Percentiles rank a stretch among this genome's conserved stretches.
Evolutionary conservation across 1,284 basidiomycete genomes (phyloP).

Genomic region (Ustilago trichophora): DNA sequence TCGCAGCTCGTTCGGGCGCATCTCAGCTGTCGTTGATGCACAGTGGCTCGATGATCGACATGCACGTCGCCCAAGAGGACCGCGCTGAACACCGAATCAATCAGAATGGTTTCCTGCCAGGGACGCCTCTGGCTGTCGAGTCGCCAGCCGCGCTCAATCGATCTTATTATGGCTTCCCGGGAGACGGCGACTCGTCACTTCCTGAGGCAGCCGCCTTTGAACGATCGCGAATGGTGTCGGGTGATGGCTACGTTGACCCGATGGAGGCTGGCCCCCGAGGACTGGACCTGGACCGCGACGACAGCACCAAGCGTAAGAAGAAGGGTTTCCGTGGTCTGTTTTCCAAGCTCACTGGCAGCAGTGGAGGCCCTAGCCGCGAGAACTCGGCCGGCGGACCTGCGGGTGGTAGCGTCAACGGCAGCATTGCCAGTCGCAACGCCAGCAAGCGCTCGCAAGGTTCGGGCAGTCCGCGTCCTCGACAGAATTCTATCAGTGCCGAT

Average conservation of each 20-base stretch:
- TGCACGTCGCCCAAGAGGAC: constrained; percentile 67
- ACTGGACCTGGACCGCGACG: constrained; percentile 20
- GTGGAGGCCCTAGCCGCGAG: constrained; percentile 13
- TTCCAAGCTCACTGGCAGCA: constrained; percentile 47
- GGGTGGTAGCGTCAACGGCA: constrained; percentile 29
- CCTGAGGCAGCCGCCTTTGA: constrained; percentile 32
- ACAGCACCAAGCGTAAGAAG: constrained; percentile 46
- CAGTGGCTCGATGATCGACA: constrained; percentile 68
- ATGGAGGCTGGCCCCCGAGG: constrained; percentile 41
- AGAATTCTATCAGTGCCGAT: constrained; percentile 37
- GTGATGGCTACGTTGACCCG: constrained; percentile 45
- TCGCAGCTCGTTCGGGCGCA: constrained; percentile 32
- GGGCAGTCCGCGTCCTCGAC: constrained; percentile 27
- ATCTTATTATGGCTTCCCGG: constrained; percentile 55
- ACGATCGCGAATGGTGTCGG: constrained; percentile 34
- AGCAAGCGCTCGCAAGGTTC: constrained; percentile 47
- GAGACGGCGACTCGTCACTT: constrained; percentile 44
- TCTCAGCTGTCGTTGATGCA: constrained; percentile 65
- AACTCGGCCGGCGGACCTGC: constrained; percentile 11
- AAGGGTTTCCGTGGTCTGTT: constrained; percentile 53
- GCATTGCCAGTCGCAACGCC: constrained; percentile 42
- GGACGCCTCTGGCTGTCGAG: constrained; percentile 36
- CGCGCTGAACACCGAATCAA: constrained; percentile 49
- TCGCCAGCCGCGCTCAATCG: constrained; percentile 43
- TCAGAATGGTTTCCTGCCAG: constrained; percentile 52